Evolutionary conservation across 495 filamentous ascomycete species (phyloP).

Genomic region (Podospora tetraspora): DNA sequence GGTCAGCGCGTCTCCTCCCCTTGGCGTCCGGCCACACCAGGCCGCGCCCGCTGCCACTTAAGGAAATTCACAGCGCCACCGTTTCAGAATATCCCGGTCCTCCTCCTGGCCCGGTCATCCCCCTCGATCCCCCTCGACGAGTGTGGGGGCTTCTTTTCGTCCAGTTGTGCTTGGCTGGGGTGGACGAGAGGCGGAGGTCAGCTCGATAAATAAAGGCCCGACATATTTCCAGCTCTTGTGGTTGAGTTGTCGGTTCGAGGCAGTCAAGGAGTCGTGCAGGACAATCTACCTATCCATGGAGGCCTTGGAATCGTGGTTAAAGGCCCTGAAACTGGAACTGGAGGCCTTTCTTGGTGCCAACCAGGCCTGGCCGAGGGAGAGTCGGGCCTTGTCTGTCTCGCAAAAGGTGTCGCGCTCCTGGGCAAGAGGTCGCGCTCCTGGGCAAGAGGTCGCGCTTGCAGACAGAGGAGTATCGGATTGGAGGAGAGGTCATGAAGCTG

Average conservation of each 20-base stretch:
- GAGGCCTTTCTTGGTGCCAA: not conserved
- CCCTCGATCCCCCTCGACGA: not conserved
- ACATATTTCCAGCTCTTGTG: not conserved
- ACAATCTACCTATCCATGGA: not conserved
- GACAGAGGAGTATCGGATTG: too few species aligned
- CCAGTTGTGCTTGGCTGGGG: not conserved
- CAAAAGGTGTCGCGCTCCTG: not conserved
- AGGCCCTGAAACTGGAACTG: not conserved
- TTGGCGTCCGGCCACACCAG: not conserved
- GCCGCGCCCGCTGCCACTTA: not conserved
- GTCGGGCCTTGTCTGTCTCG: not conserved
- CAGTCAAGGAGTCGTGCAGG: not conserved
- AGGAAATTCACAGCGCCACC: not conserved
- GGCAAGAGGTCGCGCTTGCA: too few species aligned
- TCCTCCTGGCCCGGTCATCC: not conserved
- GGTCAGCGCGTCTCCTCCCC: not conserved
- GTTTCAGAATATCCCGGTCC: not conserved
- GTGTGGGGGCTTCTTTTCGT: not conserved
- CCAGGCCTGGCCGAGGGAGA: not conserved
- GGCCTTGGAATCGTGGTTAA: not conserved
- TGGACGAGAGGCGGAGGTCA: not conserved
- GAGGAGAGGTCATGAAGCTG: too few species aligned
- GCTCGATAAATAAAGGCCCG: not conserved
- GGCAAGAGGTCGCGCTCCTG: too few species aligned
- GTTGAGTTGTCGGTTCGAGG: not conserved